These are phyloP conservation scores for Fibroporia radiculosa DNA, from an alignment of 768 basidiomycete genomes.

Conservation along the genomic window DNA sequence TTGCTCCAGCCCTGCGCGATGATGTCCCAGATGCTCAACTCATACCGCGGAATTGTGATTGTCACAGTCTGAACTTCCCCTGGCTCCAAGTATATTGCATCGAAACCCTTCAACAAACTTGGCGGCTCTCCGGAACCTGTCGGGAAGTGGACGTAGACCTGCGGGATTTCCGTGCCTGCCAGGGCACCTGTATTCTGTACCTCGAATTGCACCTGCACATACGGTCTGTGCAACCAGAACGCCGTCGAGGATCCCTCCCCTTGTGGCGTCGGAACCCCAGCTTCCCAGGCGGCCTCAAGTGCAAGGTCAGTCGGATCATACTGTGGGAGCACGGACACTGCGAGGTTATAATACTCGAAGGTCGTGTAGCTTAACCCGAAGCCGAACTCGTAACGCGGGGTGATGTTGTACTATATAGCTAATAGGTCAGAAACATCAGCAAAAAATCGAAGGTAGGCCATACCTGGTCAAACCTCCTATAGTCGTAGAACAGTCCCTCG, in stretches of 20 bases:
- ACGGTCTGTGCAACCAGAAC: constrained; percentile 64
- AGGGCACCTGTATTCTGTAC: constrained; percentile 57
- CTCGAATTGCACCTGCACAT: constrained; percentile 52
- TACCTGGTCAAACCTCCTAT: constrained; percentile 21
- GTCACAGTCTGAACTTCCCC: constrained; percentile 39
- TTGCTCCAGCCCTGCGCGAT: constrained; percentile 66
- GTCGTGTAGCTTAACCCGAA: constrained; percentile 83
- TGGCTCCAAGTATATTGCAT: constrained; percentile 41
- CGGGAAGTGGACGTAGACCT: constrained; percentile 70
- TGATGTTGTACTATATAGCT: constrained; percentile 47
- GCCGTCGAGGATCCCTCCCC: constrained; percentile 54
- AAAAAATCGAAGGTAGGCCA: background rate
- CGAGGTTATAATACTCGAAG: constrained; percentile 62
- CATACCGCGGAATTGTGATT: constrained; percentile 59
- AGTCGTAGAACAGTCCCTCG: constrained; percentile 31
- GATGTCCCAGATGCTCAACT: constrained; percentile 72
- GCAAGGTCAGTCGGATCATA: constrained; percentile 31
- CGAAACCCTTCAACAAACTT: constrained; percentile 60
- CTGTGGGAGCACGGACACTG: constrained; percentile 33
- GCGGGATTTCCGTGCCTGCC: constrained; percentile 69
- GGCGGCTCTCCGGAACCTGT: constrained; percentile 51
- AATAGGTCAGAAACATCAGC: background rate
- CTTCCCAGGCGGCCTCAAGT: constrained; percentile 47
- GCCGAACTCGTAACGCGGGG: constrained; percentile 83
- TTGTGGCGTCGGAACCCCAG: constrained; percentile 46